Base-by-base conservation (phyloP, 352 stramenopile species). In the Phytophthora kernoviae region DNA sequence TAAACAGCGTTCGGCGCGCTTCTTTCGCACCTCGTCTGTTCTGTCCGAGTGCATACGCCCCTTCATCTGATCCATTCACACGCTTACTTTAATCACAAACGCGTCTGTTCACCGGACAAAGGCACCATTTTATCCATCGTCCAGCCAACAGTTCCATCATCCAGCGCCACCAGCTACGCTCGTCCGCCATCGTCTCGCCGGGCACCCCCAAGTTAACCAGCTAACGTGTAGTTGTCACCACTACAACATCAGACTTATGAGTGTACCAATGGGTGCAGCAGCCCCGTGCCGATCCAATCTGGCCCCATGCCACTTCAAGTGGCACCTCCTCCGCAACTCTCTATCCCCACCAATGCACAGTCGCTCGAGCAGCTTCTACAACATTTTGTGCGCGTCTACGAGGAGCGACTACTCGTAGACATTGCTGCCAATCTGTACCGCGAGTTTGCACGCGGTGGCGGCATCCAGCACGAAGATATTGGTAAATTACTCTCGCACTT, bases 341-440 rank as follows among this genome's bases (percentile, higher is more conserved):
- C 61, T 15, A 9, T 39, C 4, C 10, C 15, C 20, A 44, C 4
- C 56, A 54, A 10, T 21, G 15, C 39, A 24, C 43, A 66, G 55
- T 49, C 67, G 18, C 67, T 75, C 14, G 67, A 72, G 46, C 51
- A 65, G 42, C 32, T 72, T 2, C 33, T 75, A 44, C 42, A 60
- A 37, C 36, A 66, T 39, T 66, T 73, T 54, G 61, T 75, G 58
- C 67, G 67, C 54, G 53, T 70, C 17, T 75, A 75, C 58, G 67
- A 75, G 45, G 67, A 75, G 52, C 67, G 63, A 14, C 47, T 75
- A 43, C 67, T 75, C 40, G 67, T 75, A 56, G 67, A 75, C 51
- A 67, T 75, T 30, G 67, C 67, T 8, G 67, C 67, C 47, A 71
- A 71, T 18, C 27, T 75, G 52, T 75, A 62, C 48, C 49, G 58